Conservation (phyloP, 345 rosid genomes). For the Triadica sebifera region DNA sequence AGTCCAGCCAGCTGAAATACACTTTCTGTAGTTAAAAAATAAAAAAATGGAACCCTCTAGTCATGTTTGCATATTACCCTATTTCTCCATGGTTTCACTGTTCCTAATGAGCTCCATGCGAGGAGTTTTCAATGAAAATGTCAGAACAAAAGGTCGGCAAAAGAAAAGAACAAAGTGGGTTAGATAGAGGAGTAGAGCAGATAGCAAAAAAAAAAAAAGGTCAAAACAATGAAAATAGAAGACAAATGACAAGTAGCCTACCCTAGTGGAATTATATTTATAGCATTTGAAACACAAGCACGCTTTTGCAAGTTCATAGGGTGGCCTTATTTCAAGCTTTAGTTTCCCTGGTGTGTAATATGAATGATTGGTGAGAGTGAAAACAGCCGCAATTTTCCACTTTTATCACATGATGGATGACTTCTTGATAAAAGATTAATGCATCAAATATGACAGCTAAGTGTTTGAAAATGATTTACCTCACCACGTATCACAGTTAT, state of each 20-base stretch:
- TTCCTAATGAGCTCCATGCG: too few species aligned
- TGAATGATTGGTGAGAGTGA: conserved; percentile 2
- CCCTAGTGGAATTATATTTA: neutral
- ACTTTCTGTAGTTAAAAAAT: too few species aligned
- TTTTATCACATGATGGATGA: neutral
- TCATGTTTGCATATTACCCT: neutral
- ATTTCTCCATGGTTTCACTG: neutral
- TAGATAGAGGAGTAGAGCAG: neutral
- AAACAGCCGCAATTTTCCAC: conserved; percentile 8
- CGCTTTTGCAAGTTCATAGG: neutral
- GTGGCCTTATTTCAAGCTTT: neutral
- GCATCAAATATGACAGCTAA: neutral
- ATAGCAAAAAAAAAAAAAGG: neutral
- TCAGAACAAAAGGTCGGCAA: neutral
- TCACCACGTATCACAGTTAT: neutral
- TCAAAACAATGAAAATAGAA: neutral
- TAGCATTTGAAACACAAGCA: neutral
- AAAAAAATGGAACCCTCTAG: too few species aligned
- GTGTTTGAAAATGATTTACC: neutral
- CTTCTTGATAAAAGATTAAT: neutral
- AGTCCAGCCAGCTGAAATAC: too few species aligned
- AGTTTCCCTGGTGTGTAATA: neutral
- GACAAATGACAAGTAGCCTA: neutral
- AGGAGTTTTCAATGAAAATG: too few species aligned
- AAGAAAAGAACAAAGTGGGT: neutral